phyloP scores from a whole-genome alignment of 441 rosid species.

The Daphne laureola region DNA sequence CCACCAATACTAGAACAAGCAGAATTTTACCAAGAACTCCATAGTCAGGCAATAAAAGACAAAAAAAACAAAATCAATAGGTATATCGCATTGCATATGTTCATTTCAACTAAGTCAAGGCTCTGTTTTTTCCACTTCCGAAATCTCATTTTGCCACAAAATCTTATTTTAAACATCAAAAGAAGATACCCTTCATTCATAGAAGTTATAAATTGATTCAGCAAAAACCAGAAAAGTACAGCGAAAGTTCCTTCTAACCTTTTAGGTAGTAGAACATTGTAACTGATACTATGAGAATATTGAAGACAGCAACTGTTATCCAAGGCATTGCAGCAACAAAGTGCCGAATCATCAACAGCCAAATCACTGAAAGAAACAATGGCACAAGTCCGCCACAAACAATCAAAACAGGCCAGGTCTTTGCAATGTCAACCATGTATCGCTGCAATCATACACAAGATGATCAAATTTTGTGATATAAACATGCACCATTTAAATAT shows the following conservation, averaged over 20 bases:
- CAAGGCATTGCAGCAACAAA: constrained; percentile 98
- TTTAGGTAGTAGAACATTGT: constrained; percentile 84
- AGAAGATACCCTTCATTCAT: background rate
- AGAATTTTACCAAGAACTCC: too few relatives aligned
- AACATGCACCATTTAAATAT: background rate
- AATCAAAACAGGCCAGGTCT: constrained; percentile 87
- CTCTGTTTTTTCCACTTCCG: too few relatives aligned
- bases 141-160: background rate
- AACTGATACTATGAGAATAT: constrained; percentile 71
- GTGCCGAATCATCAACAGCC: constrained; percentile 88
- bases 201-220: background rate
- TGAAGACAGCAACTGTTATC: constrained; percentile 84
- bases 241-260: constrained; percentile 36
- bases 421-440: constrained; percentile 88
- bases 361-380: constrained; percentile 73
- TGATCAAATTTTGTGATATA: constrained; percentile 9
- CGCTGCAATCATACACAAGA: constrained; percentile 50
- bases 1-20: too few relatives aligned
- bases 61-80: too few relatives aligned
- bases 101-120: too few relatives aligned
- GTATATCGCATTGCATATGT: too few relatives aligned
- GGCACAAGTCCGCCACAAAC: constrained; percentile 95
- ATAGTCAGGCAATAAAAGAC: too few relatives aligned
- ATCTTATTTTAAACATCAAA: background rate
- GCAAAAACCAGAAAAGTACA: background rate